Evolutionary conservation across 2,329 filamentous ascomycete species (phyloP).

Genomic region (Cordyceps cateniannulata): DNA sequence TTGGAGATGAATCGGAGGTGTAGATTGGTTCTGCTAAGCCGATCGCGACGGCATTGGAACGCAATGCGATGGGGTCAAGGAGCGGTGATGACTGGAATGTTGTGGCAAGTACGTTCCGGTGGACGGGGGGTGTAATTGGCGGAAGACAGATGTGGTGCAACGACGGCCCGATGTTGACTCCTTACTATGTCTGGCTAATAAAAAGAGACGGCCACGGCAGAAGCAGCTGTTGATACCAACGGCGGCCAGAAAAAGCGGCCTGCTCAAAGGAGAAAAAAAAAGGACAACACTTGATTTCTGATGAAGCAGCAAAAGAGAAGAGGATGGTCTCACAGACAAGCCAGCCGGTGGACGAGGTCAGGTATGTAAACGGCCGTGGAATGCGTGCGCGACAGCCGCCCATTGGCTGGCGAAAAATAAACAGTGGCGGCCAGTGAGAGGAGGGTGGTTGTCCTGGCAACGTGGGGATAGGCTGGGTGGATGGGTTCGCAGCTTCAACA

Average conservation of each 20-base stretch:
- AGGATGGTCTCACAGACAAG: constrained; percentile 3
- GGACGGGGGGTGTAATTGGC: constrained; percentile 4
- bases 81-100: constrained; percentile 24
- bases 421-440: constrained; percentile 19
- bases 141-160: background rate
- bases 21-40: constrained; percentile 17
- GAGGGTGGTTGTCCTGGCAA: constrained; percentile 24
- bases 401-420: constrained; percentile 28
- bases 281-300: background rate
- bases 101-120: constrained; percentile 16
- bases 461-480: background rate
- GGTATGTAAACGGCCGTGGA: constrained; percentile 12
- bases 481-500: background rate
- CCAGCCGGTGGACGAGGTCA: constrained; percentile 1
- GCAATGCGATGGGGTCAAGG: constrained; percentile 16
- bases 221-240: background rate
- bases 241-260: constrained; percentile 11
- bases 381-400: constrained; percentile 14
- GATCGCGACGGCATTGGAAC: constrained; percentile 27
- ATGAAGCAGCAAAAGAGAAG: constrained; percentile 1
- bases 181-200: background rate
- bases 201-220: background rate
- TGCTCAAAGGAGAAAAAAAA: background rate
- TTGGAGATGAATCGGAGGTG: constrained; percentile 19
- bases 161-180: background rate